Conservation (phyloP, 768 basidiomycete genomes). For the Podaxis sp. region DNA sequence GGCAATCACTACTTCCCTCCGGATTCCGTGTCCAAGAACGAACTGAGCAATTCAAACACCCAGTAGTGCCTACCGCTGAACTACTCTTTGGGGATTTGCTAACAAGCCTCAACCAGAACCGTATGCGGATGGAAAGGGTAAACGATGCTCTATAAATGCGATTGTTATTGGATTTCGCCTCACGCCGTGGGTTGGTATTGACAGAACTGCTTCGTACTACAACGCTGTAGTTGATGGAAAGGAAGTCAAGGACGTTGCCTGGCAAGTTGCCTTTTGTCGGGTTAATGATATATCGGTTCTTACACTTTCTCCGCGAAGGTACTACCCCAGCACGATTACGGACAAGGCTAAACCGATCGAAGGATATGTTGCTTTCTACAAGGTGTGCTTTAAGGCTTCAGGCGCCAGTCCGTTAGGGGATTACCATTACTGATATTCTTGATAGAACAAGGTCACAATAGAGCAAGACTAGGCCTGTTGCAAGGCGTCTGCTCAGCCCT, state of each 20-base stretch:
- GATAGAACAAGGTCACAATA: conserved; percentile 40
- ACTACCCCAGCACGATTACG: conserved; percentile 56
- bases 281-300: background rate
- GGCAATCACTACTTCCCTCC: conserved; percentile 78
- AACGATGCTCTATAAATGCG: conserved; percentile 13
- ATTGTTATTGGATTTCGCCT: background rate
- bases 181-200: background rate
- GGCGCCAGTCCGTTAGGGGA: background rate
- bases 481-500: background rate
- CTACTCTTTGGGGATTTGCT: background rate
- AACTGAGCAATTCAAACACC: conserved; percentile 53
- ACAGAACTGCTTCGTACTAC: conserved; percentile 67
- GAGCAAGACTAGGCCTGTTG: conserved; percentile 17
- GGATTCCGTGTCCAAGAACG: conserved; percentile 41
- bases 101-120: conserved; percentile 35
- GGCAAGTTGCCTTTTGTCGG: conserved; percentile 41
- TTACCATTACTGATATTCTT: conserved; percentile 2
- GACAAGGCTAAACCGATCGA: conserved; percentile 62
- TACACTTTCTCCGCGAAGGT: conserved; percentile 43
- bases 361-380: conserved; percentile 76
- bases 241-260: conserved; percentile 59
- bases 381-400: conserved; percentile 38
- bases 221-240: conserved; percentile 48
- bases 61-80: conserved; percentile 23
- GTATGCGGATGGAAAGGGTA: conserved; percentile 77